phyloP scores from a whole-genome alignment of 345 rosid species.

The Arabidopsis suecica region DNA sequence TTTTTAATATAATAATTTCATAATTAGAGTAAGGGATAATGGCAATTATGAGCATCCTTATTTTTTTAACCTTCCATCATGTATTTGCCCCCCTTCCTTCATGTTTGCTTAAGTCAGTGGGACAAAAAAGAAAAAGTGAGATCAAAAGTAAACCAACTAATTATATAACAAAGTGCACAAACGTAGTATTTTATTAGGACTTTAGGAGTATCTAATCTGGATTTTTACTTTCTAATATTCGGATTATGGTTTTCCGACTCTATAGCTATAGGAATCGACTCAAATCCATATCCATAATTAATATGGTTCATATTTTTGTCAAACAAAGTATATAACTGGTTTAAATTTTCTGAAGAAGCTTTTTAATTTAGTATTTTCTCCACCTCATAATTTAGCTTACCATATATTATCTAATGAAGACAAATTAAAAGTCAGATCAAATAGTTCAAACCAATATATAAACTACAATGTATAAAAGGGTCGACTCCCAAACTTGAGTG shows the following conservation, averaged over 20 bases:
- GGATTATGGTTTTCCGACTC: neutral
- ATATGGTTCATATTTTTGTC: neutral
- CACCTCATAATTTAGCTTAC: neutral
- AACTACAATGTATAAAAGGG: neutral
- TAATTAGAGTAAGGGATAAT: conserved; percentile 21
- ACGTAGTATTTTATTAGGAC: conserved; percentile 12
- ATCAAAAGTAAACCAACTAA: conserved; percentile 14
- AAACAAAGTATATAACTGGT: neutral
- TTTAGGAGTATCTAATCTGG: conserved; percentile 7
- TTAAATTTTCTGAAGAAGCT: neutral
- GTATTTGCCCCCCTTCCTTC: conserved; percentile 30
- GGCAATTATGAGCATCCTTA: conserved; percentile 20
- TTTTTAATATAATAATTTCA: neutral
- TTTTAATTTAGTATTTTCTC: neutral
- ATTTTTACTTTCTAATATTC: conserved; percentile 9
- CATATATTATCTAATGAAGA: neutral
- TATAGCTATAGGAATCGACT: neutral
- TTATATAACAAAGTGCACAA: conserved; percentile 29
- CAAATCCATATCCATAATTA: conserved; percentile 1
- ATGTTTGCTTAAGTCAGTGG: conserved; percentile 35
- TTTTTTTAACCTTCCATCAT: conserved; percentile 29
- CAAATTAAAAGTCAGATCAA: neutral
- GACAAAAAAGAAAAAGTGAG: conserved; percentile 30
- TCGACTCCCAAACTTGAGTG: conserved; percentile 5
- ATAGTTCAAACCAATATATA: neutral